These are phyloP conservation scores for Colletotrichum theobromicola DNA, from an alignment of 2,329 filamentous ascomycete species.

Conservation along the genomic window DNA sequence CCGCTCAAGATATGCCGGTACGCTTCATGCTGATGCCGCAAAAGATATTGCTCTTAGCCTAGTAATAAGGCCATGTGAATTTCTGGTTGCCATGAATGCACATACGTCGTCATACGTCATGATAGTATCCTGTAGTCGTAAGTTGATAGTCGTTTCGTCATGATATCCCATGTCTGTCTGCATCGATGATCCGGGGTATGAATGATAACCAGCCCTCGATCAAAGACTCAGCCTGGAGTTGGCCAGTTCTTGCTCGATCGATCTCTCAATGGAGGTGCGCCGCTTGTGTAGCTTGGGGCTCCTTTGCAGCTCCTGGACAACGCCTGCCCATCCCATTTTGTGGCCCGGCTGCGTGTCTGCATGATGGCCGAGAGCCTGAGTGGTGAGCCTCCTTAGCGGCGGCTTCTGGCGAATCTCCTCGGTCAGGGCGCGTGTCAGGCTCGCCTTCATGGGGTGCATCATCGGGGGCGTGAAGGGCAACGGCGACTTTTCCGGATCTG, in stretches of 20 bases:
- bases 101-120: not conserved
- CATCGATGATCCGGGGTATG: not conserved
- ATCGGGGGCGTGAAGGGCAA: constrained; percentile 31
- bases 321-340: constrained; percentile 65
- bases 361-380: constrained; percentile 57
- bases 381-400: constrained; percentile 57
- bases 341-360: constrained; percentile 53
- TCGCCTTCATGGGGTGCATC: constrained; percentile 28
- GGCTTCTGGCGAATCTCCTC: constrained; percentile 52
- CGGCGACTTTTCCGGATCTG: constrained; percentile 33
- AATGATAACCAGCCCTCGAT: constrained; percentile 17
- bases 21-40: not conserved
- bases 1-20: not conserved
- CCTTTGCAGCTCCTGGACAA: constrained; percentile 66
- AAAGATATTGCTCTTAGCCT: not conserved
- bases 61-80: not conserved
- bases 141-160: not conserved
- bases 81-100: not conserved
- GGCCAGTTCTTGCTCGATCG: constrained; percentile 43
- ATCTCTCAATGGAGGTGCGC: constrained; percentile 65
- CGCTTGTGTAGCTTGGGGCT: constrained; percentile 66
- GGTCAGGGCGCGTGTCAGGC: constrained; percentile 44
- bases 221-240: constrained; percentile 37
- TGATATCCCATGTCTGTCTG: not conserved
- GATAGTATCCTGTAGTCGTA: not conserved